Conservation (phyloP, 805 yeast genomes). For the Zygoascus bituminiphila region DNA sequence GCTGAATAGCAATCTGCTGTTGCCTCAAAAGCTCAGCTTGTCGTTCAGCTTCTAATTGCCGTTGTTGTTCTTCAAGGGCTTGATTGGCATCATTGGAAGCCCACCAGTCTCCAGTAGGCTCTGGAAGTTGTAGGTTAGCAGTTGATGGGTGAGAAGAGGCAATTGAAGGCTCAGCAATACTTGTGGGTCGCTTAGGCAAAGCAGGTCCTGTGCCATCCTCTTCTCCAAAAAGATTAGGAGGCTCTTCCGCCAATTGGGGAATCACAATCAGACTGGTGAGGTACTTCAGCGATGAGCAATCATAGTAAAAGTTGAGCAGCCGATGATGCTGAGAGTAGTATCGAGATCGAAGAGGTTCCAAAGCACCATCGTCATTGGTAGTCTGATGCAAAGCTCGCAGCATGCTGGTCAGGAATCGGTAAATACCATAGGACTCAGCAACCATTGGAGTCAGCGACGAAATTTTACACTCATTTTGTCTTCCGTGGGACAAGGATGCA, state of each 20-base stretch:
- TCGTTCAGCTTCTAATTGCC: slow-evolving; percentile 49
- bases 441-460: slow-evolving; percentile 85
- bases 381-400: slow-evolving; percentile 75
- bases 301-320: slow-evolving; percentile 78
- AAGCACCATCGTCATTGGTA: slow-evolving; percentile 64
- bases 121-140: slow-evolving; percentile 22
- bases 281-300: slow-evolving; percentile 76
- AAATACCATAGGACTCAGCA: slow-evolving; percentile 86
- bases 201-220: slow-evolving; percentile 37
- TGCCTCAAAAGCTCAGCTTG: slow-evolving; percentile 59
- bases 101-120: slow-evolving; percentile 38
- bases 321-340: slow-evolving; percentile 63
- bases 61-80: slow-evolving; percentile 51
- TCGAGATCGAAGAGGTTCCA: slow-evolving; percentile 63
- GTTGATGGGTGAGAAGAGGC: slow-evolving; percentile 25
- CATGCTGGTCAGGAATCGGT: slow-evolving; percentile 84
- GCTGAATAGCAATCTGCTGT: slow-evolving; percentile 58
- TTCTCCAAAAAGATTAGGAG: slow-evolving; percentile 48
- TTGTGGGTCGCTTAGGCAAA: slow-evolving; percentile 33
- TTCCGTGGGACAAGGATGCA: slow-evolving; percentile 55
- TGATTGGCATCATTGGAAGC: slow-evolving; percentile 31
- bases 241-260: slow-evolving; percentile 53
- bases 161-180: slow-evolving; percentile 21
- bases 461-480: slow-evolving; percentile 62
- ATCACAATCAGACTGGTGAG: slow-evolving; percentile 73